phyloP scores from a whole-genome alignment of 1,284 basidiomycete genomes.

The Prillingera fragicola region DNA sequence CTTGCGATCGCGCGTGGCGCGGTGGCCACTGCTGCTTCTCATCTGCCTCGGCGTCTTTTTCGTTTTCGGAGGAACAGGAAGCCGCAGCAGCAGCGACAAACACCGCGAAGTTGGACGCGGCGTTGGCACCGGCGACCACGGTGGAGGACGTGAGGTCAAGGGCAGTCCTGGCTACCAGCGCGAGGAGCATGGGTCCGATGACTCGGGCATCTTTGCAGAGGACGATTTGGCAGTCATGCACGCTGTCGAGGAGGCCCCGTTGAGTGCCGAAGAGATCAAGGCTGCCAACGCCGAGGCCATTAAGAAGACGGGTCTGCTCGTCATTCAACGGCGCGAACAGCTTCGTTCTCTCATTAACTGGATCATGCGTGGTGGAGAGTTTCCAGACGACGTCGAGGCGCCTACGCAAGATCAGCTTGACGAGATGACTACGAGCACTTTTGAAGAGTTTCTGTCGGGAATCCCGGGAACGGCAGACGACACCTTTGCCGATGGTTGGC shows the following conservation, averaged over 20 bases:
- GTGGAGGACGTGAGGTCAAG: no score
- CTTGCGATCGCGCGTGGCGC: neutral
- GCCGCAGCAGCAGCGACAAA: neutral
- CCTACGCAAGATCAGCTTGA: conserved; percentile 21
- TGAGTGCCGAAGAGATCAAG: conserved; percentile 22
- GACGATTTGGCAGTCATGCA: conserved; percentile 30
- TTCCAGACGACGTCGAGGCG: conserved; percentile 27
- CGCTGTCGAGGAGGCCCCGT: conserved; percentile 6
- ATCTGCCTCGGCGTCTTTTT: neutral
- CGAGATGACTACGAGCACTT: conserved; percentile 28
- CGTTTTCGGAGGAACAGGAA: neutral
- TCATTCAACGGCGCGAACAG: no score
- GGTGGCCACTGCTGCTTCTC: neutral
- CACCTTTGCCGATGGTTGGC: conserved; percentile 36
- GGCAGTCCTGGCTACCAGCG: conserved; percentile 2
- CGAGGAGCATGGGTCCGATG: conserved; percentile 12
- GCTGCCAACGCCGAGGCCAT: conserved; percentile 8
- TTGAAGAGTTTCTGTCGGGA: conserved; percentile 24
- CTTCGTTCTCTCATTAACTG: conserved; percentile 38
- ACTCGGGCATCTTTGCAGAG: conserved; percentile 40
- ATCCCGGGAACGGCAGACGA: conserved; percentile 11
- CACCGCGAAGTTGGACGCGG: no score
- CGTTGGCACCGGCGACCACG: no score
- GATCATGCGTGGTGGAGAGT: conserved; percentile 36
- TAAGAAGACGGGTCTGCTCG: no score